Evolutionary conservation across 768 basidiomycete species (phyloP).

Genomic region (Mycena venus): DNA sequence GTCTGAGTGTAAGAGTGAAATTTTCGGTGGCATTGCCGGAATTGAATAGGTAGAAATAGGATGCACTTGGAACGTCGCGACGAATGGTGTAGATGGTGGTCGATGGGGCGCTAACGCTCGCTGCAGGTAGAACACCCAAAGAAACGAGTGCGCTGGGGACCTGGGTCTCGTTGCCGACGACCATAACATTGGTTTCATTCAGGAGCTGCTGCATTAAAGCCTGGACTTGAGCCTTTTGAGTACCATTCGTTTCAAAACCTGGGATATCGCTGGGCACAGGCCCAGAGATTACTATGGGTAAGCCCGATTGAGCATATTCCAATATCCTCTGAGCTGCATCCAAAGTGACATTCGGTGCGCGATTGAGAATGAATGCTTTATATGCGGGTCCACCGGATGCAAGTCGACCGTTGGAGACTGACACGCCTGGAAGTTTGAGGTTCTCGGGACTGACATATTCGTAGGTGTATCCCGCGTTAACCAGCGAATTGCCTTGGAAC

Average conservation of each 20-base stretch:
- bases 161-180: constrained; percentile 19
- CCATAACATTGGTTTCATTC: constrained; percentile 4
- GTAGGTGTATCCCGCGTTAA: constrained; percentile 28
- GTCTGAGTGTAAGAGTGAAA: constrained; percentile 25
- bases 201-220: constrained; percentile 26
- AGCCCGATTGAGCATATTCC: constrained; percentile 27
- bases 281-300: constrained; percentile 26
- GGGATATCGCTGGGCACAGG: constrained; percentile 30
- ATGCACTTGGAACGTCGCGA: constrained; percentile 8
- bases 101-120: constrained; percentile 2
- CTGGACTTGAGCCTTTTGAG: constrained; percentile 24
- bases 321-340: constrained; percentile 29
- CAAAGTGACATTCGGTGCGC: constrained; percentile 24
- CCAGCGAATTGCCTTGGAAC: constrained; percentile 21
- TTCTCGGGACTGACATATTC: constrained; percentile 35
- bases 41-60: constrained; percentile 31
- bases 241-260: constrained; percentile 22
- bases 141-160: constrained; percentile 18
- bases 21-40: constrained; percentile 18
- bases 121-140: constrained; percentile 29
- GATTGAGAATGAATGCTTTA: constrained; percentile 29
- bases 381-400: constrained; percentile 28
- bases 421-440: constrained; percentile 31
- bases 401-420: constrained; percentile 27
- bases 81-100: constrained; percentile 20